Conservation (phyloP, 495 filamentous ascomycete species). For the Tetracladium marchalianum region DNA sequence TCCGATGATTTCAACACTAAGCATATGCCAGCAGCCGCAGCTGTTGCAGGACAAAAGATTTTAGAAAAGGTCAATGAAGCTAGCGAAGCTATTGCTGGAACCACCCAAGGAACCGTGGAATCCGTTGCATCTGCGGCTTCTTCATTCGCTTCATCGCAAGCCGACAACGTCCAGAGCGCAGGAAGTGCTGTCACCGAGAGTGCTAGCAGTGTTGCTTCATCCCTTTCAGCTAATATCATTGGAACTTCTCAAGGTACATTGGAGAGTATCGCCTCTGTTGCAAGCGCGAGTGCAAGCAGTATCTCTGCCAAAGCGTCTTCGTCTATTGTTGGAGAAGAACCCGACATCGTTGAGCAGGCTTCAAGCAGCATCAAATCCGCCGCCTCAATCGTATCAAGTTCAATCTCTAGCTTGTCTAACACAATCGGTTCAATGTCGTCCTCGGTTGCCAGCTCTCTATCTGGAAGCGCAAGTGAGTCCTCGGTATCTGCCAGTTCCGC, state of each 20-base stretch:
- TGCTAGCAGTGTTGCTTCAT: conserved; percentile 24
- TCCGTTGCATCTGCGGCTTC: conserved; percentile 26
- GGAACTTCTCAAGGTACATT: conserved; percentile 21
- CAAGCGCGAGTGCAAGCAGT: conserved; percentile 16
- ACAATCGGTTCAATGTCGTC: conserved; percentile 19
- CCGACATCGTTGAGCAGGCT: conserved; percentile 18
- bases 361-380: conserved; percentile 17
- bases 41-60: conserved; percentile 33
- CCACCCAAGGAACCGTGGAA: conserved; percentile 27
- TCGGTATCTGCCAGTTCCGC: conserved; percentile 13
- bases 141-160: conserved; percentile 22
- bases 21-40: conserved; percentile 35
- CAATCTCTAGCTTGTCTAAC: conserved; percentile 17
- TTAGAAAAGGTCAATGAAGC: conserved; percentile 22
- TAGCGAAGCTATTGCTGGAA: conserved; percentile 26
- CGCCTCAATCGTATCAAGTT: conserved; percentile 18
- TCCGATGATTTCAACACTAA: conserved; percentile 64
- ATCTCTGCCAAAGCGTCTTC: conserved; percentile 15
- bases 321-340: conserved; percentile 20
- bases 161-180: conserved; percentile 5
- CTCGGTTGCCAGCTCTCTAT: conserved; percentile 22
- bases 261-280: conserved; percentile 23
- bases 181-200: conserved; percentile 10
- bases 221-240: conserved; percentile 24
- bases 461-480: conserved; percentile 7